Conservation (phyloP, 176 grass and related monocot genomes). For the Oryza glumipatula region DNA sequence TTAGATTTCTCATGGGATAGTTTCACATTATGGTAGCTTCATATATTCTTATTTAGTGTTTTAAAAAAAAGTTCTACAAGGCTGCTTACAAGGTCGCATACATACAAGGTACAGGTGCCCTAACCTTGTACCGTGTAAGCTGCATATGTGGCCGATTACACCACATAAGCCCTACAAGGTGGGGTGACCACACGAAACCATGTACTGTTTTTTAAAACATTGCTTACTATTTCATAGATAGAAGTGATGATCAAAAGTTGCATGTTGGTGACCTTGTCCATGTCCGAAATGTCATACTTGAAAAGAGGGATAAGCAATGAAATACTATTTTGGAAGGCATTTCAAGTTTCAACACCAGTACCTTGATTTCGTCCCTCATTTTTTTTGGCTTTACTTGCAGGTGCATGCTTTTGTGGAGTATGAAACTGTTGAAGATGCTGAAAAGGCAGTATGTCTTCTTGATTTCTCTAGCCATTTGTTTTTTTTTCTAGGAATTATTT, state of each 20-base stretch:
- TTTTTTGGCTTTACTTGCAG: conserved; percentile 44
- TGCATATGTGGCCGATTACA: no score
- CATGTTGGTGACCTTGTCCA: background rate
- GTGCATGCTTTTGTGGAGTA: conserved; percentile 99
- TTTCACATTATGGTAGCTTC: no score
- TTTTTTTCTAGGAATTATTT: background rate
- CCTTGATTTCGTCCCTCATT: background rate
- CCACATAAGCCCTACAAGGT: no score
- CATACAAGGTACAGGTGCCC: no score
- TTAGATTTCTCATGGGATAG: background rate
- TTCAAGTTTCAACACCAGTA: background rate
- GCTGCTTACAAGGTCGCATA: no score
- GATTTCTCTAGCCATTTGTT: conserved; percentile 16
- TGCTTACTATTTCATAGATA: background rate
- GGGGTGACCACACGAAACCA: no score
- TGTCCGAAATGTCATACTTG: background rate
- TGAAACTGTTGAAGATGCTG: conserved; percentile 81
- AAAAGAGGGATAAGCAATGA: background rate
- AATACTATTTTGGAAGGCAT: background rate
- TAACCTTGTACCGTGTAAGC: no score
- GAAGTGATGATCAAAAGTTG: background rate
- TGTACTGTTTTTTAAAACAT: no score
- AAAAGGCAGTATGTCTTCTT: conserved; percentile 75
- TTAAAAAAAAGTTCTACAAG: no score
- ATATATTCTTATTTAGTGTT: no score